Evolutionary conservation across 2,329 filamentous ascomycete species (phyloP).

Genomic region (Orbilia quercus): DNA sequence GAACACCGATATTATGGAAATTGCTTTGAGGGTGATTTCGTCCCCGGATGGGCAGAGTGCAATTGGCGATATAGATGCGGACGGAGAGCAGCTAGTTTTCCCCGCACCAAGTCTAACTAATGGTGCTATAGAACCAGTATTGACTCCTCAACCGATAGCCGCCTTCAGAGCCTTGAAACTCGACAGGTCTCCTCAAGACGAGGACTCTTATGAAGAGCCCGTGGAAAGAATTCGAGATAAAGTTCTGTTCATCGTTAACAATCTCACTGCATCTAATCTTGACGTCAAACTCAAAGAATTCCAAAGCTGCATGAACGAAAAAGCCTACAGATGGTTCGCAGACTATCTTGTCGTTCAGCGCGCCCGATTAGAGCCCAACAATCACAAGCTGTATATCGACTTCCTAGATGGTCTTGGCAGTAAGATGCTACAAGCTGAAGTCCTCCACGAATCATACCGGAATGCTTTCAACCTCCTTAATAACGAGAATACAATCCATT

Average conservation of each 20-base stretch:
- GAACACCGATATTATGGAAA: conserved; percentile 84
- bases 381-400: conserved; percentile 91
- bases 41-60: conserved; percentile 59
- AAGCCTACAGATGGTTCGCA: conserved; percentile 96
- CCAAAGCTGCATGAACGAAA: conserved; percentile 78
- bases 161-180: conserved; percentile 83
- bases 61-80: conserved; percentile 48
- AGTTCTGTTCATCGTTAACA: conserved; percentile 95
- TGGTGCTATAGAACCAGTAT: conserved; percentile 41
- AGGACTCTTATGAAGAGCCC: conserved; percentile 79
- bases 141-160: conserved; percentile 64
- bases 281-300: conserved; percentile 85
- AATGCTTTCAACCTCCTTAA: conserved; percentile 89
- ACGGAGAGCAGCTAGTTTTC: conserved; percentile 61
- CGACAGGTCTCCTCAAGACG: conserved; percentile 73
- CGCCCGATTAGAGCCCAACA: conserved; percentile 97
- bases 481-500: conserved; percentile 85
- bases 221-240: conserved; percentile 87
- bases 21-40: conserved; percentile 77
- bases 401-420: conserved; percentile 85
- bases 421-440: conserved; percentile 82
- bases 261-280: conserved; percentile 89
- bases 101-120: conserved; percentile 57
- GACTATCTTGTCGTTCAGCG: conserved; percentile 94
- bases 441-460: conserved; percentile 91